phyloP scores from a whole-genome alignment of 2,329 filamentous ascomycete genomes.

The Alternaria triticimaculans region DNA sequence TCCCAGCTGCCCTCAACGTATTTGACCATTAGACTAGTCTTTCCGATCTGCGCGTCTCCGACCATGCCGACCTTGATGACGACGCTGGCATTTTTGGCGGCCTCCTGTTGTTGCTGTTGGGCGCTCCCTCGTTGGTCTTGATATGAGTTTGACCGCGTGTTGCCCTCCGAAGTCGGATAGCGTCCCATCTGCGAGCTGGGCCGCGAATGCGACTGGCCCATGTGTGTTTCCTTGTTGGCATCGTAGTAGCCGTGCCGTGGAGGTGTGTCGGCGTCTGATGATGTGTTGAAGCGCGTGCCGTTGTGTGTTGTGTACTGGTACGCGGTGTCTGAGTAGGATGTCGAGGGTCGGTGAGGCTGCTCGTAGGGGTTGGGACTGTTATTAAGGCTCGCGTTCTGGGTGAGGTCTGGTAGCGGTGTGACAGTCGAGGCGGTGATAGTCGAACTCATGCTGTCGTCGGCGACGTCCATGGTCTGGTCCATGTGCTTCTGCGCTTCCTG shows the following conservation, averaged over 20 bases:
- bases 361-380: constrained; percentile 42
- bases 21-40: constrained; percentile 99
- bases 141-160: constrained; percentile 47
- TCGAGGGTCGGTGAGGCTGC: constrained; percentile 58
- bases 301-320: constrained; percentile 49
- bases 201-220: constrained; percentile 49
- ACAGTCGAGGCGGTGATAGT: constrained; percentile 53
- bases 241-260: constrained; percentile 46
- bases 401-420: constrained; percentile 49
- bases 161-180: constrained; percentile 55
- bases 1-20: constrained; percentile 99
- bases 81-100: constrained; percentile 67
- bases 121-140: constrained; percentile 58
- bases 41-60: constrained; percentile 97
- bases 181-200: constrained; percentile 60
- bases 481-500: constrained; percentile 42
- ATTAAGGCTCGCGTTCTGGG: constrained; percentile 29
- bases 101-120: constrained; percentile 37
- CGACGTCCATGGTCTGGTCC: constrained; percentile 47
- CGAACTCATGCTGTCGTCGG: constrained; percentile 57
- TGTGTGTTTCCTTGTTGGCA: constrained; percentile 41
- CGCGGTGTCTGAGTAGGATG: constrained; percentile 60
- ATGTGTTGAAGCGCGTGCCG: constrained; percentile 52
- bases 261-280: constrained; percentile 57
- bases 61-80: constrained; percentile 99